Conservation (phyloP, 257 asterid genomes). For the Solanum microdontum region DNA sequence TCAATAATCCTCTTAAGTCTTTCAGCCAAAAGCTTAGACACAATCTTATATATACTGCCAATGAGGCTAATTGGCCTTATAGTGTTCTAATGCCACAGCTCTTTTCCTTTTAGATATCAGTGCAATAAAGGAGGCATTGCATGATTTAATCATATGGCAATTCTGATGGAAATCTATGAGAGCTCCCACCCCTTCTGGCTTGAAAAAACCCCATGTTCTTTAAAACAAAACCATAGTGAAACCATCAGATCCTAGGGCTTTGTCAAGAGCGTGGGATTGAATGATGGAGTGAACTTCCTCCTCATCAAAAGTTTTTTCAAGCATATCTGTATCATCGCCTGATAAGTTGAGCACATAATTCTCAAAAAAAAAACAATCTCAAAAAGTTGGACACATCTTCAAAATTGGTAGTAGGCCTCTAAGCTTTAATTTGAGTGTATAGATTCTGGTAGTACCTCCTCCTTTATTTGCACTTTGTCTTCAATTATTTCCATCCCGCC, state of each 20-base stretch:
- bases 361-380: background rate
- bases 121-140: background rate
- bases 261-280: background rate
- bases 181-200: background rate
- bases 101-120: background rate
- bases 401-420: background rate
- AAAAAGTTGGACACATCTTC: background rate
- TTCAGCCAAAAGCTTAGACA: background rate
- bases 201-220: background rate
- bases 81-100: background rate
- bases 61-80: background rate
- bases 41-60: background rate
- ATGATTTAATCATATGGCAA: background rate
- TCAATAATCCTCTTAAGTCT: background rate
- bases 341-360: background rate
- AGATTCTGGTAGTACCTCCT: background rate
- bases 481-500: background rate
- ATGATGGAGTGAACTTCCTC: background rate
- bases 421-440: background rate
- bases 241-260: background rate
- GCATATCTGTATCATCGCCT: background rate
- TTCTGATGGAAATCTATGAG: background rate
- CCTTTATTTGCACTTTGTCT: background rate
- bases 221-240: background rate
- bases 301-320: background rate